Evolutionary conservation across 1,139 yeast genomes (phyloP).

Genomic region (Martiniozyma asiatica): DNA sequence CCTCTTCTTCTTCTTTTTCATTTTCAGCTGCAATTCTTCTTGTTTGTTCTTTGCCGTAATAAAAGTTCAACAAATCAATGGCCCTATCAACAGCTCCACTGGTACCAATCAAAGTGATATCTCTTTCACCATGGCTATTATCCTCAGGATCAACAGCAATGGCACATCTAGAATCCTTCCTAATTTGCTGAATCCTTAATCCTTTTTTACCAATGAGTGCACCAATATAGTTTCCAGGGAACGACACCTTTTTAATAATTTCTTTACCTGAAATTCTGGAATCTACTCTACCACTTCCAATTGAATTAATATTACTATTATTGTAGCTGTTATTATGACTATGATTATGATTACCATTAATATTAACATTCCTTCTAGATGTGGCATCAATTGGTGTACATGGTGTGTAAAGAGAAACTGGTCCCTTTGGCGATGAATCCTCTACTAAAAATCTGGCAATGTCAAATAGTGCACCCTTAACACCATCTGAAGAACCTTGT

Average conservation of each 20-base stretch:
- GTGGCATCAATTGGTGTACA: slow-evolving; percentile 23
- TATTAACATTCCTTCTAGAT: slow-evolving; percentile 4
- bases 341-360: not conserved
- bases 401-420: slow-evolving; percentile 54
- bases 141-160: slow-evolving; percentile 49
- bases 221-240: slow-evolving; percentile 81
- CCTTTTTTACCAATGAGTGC: slow-evolving; percentile 87
- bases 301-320: too few relatives aligned
- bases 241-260: slow-evolving; percentile 34
- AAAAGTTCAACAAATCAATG: slow-evolving; percentile 52
- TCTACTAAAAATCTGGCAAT: slow-evolving; percentile 66
- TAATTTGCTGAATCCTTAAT: slow-evolving; percentile 67
- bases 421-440: slow-evolving; percentile 52
- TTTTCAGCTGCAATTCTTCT: too few relatives aligned
- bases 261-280: slow-evolving; percentile 17
- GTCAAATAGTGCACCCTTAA: slow-evolving; percentile 46
- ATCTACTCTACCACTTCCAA: not conserved
- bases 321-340: not conserved
- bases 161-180: slow-evolving; percentile 69
- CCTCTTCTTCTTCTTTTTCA: too few relatives aligned
- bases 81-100: slow-evolving; percentile 59
- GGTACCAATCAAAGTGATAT: slow-evolving; percentile 64
- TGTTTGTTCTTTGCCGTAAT: slow-evolving; percentile 66
- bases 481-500: slow-evolving; percentile 64
- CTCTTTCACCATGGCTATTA: slow-evolving; percentile 56